Conservation (phyloP, 2,329 filamentous ascomycete genomes). For the Teratosphaeria epicoccoides region DNA sequence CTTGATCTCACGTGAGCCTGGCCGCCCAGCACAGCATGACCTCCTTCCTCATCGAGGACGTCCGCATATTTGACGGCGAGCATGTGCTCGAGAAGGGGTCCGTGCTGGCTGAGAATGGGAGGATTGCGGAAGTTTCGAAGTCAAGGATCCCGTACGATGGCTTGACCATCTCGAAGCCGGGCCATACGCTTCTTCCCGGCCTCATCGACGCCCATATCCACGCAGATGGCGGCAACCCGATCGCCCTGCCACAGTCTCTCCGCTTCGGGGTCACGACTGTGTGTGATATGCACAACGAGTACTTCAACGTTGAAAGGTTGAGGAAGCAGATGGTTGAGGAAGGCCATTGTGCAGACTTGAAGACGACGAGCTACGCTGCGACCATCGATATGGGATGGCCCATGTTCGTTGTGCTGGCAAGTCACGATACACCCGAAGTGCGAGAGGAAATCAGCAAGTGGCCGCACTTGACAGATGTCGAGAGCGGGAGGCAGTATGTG, state of each 20-base stretch:
- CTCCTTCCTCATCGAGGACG: constrained; percentile 32
- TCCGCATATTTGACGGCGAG: constrained; percentile 40
- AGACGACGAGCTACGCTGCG: constrained; percentile 38
- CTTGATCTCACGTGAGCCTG: no score
- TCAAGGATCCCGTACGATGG: constrained; percentile 10
- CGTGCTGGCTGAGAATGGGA: constrained; percentile 32
- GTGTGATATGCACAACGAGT: constrained; percentile 39
- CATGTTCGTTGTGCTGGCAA: constrained; percentile 31
- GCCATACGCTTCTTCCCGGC: constrained; percentile 40
- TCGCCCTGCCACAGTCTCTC: constrained; percentile 35
- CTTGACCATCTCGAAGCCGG: constrained; percentile 32
- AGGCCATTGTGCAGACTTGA: constrained; percentile 37
- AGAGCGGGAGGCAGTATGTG: constrained; percentile 35
- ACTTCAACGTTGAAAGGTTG: constrained; percentile 24
- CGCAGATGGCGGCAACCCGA: constrained; percentile 30
- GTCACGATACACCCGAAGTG: constrained; percentile 25
- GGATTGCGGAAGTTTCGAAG: constrained; percentile 25
- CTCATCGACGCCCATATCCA: constrained; percentile 44
- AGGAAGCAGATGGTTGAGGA: constrained; percentile 18
- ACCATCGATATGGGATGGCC: constrained; percentile 46
- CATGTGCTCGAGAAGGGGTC: constrained; percentile 31
- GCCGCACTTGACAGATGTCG: constrained; percentile 35
- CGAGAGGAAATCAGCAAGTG: constrained; percentile 32
- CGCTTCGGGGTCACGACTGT: constrained; percentile 44
- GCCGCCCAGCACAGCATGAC: constrained; percentile 17